Percentiles rank a stretch among this genome's conserved stretches.
These are phyloP conservation scores for Botrytis deweyae DNA, from an alignment of 2,329 filamentous ascomycete species.

Conservation along the genomic window DNA sequence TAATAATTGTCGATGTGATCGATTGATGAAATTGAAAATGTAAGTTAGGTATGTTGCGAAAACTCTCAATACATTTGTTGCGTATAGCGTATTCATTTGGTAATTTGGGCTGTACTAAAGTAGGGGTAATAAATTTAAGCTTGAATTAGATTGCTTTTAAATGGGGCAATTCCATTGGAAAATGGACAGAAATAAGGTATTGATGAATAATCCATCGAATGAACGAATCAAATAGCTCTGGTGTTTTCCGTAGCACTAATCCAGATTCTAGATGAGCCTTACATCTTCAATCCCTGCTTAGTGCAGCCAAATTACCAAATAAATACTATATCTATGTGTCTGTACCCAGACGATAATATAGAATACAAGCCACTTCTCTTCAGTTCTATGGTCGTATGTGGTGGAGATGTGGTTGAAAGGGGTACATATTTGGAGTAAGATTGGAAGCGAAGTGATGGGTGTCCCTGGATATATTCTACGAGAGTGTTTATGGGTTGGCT, in stretches of 20 bases:
- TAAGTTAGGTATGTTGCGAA: background rate
- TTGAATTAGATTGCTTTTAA: background rate
- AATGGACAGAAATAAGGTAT: background rate
- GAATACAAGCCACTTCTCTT: background rate
- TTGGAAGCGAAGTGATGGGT: background rate
- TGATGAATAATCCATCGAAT: background rate
- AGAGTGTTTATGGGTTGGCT: too few species aligned
- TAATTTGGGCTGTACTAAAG: background rate
- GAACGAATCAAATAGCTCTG: background rate
- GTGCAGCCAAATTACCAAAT: background rate
- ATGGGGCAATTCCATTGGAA: background rate
- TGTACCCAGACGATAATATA: background rate
- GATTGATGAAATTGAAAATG: background rate
- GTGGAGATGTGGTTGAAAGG: background rate
- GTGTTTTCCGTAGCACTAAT: background rate
- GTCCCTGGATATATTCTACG: too few species aligned
- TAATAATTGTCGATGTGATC: background rate
- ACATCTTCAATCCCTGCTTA: background rate
- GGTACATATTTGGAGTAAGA: background rate
- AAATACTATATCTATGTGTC: background rate
- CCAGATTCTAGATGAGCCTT: background rate
- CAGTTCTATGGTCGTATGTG: background rate
- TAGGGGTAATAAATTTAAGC: background rate
- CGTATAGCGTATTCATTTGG: background rate
- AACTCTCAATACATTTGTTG: background rate